phyloP scores from a whole-genome alignment of 192 early-diverging fungal species.

The Mortierella alpina region DNA sequence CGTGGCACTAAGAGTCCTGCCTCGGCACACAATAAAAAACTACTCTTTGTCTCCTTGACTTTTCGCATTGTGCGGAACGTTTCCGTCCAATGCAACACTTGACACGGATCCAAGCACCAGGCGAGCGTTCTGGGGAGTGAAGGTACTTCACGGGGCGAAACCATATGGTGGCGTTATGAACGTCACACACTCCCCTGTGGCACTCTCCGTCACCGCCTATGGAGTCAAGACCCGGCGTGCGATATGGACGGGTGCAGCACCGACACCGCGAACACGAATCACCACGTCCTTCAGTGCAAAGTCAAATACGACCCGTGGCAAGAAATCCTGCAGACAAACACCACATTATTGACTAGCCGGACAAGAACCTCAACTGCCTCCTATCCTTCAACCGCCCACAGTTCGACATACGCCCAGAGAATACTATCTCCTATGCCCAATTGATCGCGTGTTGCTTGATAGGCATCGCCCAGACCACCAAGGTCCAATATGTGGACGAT shows the following conservation, averaged over 20 bases:
- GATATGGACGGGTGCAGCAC: background rate
- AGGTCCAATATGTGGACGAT: too few species aligned
- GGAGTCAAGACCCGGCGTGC: background rate
- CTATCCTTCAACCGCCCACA: background rate
- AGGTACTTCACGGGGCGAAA: too few species aligned
- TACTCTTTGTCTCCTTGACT: too few species aligned
- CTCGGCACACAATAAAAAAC: too few species aligned
- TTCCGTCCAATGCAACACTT: too few species aligned
- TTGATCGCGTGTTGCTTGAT: background rate
- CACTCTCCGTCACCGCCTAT: background rate
- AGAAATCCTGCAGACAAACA: background rate
- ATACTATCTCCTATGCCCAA: background rate
- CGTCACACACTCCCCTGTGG: slow-evolving; percentile 1
- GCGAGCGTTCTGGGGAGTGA: too few species aligned
- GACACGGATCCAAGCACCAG: too few species aligned
- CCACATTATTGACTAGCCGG: background rate
- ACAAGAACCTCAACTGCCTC: background rate
- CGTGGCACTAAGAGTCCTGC: too few species aligned
- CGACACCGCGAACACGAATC: background rate
- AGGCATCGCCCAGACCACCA: too few species aligned
- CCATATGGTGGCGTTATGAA: too few species aligned
- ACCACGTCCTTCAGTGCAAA: background rate
- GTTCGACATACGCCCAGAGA: background rate
- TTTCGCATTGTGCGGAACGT: too few species aligned
- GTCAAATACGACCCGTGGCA: background rate